These are phyloP conservation scores for Ascochyta fabae DNA, from an alignment of 2,329 filamentous ascomycete species.

Conservation along the genomic window DNA sequence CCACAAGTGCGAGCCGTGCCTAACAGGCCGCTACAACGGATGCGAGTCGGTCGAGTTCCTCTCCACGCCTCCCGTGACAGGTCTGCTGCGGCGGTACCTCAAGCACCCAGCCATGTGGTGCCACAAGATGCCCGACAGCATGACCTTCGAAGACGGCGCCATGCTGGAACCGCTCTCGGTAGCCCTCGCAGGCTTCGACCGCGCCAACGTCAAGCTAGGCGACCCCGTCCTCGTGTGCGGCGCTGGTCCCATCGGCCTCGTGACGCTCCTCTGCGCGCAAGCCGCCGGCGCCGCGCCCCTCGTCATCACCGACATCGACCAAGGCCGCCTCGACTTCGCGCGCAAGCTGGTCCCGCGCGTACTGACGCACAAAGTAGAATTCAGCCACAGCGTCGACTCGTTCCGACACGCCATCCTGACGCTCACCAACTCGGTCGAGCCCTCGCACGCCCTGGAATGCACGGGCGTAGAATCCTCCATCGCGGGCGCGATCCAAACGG, in stretches of 20 bases:
- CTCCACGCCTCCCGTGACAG: constrained; percentile 87
- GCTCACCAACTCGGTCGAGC: constrained; percentile 79
- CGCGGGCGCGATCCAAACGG: constrained; percentile 82
- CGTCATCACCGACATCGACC: constrained; percentile 93
- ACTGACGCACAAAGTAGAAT: constrained; percentile 78
- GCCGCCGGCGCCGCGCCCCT: constrained; percentile 90
- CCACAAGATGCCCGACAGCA: constrained; percentile 85
- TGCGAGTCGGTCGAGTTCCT: constrained; percentile 87
- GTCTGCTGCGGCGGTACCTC: constrained; percentile 88
- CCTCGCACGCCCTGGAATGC: constrained; percentile 85
- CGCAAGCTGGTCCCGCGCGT: constrained; percentile 81
- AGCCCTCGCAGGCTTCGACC: constrained; percentile 84
- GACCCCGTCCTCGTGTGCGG: constrained; percentile 90
- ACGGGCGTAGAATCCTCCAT: constrained; percentile 94
- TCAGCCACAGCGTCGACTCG: constrained; percentile 69
- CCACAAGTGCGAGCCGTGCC: constrained; percentile 85
- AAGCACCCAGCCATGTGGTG: constrained; percentile 95
- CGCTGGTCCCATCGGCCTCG: constrained; percentile 90
- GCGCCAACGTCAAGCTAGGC: constrained; percentile 79
- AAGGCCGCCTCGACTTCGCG: constrained; percentile 82
- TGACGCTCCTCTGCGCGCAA: constrained; percentile 81
- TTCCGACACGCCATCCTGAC: constrained; percentile 72
- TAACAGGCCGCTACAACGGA: constrained; percentile 93
- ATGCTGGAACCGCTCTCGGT: constrained; percentile 91
- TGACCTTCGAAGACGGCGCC: constrained; percentile 90